Evolutionary conservation across 1,284 basidiomycete genomes (phyloP).

Genomic region (Takashimella koratensis): DNA sequence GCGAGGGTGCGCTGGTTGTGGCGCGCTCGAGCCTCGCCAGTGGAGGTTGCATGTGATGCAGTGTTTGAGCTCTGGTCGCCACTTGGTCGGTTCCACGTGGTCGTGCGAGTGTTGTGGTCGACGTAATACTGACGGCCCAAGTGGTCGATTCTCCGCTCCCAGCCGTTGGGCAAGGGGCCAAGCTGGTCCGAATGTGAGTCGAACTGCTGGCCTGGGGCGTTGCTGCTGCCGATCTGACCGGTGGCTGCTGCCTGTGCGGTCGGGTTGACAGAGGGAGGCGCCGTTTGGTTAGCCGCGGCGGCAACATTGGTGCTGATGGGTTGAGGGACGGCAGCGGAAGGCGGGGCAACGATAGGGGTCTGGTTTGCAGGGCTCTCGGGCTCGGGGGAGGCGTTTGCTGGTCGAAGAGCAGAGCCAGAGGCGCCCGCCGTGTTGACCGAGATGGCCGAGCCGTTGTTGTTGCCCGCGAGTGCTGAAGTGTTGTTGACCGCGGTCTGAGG

Average conservation of each 20-base stretch:
- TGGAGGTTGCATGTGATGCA: constrained; percentile 53
- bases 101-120: constrained; percentile 87
- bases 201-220: constrained; percentile 61
- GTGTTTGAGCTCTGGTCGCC: constrained; percentile 50
- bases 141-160: constrained; percentile 89
- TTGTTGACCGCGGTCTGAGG: neutral
- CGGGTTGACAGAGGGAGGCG: constrained; percentile 40
- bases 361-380: constrained; percentile 16
- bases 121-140: constrained; percentile 88
- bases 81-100: constrained; percentile 80
- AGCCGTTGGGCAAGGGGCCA: constrained; percentile 77
- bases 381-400: constrained; percentile 18
- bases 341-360: constrained; percentile 15
- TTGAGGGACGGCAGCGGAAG: constrained; percentile 28
- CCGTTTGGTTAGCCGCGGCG: constrained; percentile 41
- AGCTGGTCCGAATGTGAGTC: constrained; percentile 74
- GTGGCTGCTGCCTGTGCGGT: constrained; percentile 50
- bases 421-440: constrained; percentile 44
- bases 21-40: constrained; percentile 67
- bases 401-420: constrained; percentile 23
- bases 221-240: constrained; percentile 42
- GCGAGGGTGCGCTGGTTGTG: constrained; percentile 72
- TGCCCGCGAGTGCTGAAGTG: constrained; percentile 7
- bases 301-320: constrained; percentile 21
- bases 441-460: constrained; percentile 26